A percentile compares a stretch with the other conserved stretches of the same genome.
phyloP scores from a whole-genome alignment of 129 eudicot genomes.

The Lactuca sativa region DNA sequence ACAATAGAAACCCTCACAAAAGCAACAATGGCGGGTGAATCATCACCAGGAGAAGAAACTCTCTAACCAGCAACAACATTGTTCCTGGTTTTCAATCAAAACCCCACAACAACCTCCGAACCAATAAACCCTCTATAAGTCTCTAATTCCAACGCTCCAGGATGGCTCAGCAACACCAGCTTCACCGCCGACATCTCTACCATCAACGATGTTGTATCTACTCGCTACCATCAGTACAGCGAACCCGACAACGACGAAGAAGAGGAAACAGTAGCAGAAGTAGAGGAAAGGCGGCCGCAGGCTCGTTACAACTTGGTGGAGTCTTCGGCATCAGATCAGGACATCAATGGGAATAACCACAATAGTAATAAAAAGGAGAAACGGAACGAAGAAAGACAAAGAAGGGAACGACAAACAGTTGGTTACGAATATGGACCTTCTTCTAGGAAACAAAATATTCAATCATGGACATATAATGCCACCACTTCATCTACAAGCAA shows the following conservation, averaged over 20 bases:
- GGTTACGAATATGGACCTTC: slow-evolving; percentile 33
- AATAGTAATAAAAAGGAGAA: slow-evolving; percentile 31
- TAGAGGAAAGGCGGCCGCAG: slow-evolving; percentile 27
- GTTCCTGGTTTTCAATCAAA: slow-evolving; percentile 40
- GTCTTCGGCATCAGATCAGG: slow-evolving; percentile 48
- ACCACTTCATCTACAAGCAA: slow-evolving; percentile 25
- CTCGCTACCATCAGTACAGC: slow-evolving; percentile 22
- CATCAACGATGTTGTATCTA: slow-evolving; percentile 53
- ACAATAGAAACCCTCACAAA: slow-evolving; percentile 20
- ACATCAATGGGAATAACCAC: slow-evolving; percentile 13
- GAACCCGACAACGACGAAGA: slow-evolving; percentile 24
- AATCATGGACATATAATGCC: slow-evolving; percentile 50
- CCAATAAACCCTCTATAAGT: slow-evolving; percentile 21
- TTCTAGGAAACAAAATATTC: slow-evolving; percentile 56
- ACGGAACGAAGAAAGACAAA: slow-evolving; percentile 37
- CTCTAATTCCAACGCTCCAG: slow-evolving; percentile 25
- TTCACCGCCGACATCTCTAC: slow-evolving; percentile 72
- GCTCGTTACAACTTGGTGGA: slow-evolving; percentile 58
- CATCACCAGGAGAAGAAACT: slow-evolving; percentile 1
- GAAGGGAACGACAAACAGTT: slow-evolving; percentile 24
- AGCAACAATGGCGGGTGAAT: slow-evolving; percentile 33
- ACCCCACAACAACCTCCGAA: slow-evolving; percentile 4
- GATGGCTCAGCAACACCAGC: slow-evolving; percentile 74
- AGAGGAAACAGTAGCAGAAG: slow-evolving; percentile 8
- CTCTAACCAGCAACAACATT: slow-evolving; percentile 11